Base-by-base conservation (phyloP, 495 filamentous ascomycete species). In the Podospora anserina region DNA sequence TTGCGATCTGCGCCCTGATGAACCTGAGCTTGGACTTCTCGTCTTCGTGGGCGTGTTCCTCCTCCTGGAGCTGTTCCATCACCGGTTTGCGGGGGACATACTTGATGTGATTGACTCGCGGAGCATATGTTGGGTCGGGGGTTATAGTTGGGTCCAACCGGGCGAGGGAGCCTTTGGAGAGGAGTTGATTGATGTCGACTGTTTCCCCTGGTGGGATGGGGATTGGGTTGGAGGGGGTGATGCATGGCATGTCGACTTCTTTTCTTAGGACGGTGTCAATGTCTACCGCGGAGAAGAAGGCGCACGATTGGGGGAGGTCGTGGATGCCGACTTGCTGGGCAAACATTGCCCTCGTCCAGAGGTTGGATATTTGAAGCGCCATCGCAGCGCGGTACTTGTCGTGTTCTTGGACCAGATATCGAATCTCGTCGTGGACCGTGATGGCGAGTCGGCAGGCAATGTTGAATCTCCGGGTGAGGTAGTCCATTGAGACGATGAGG, bases 341-440 rank as follows among this genome's bases (percentile, higher is more conserved):
- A 76, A 99, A 99, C 89, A 98, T 96, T 67, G 92, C 93, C 55
- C 95, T 87, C 0, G 95, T 99, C 95, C 95, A 99, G 54, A 99
- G 81, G 73, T 99, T 99, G 63, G 96, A 87, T 18, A 99, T 84
- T 76, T 99, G 95, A 65, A 99, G 82, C 16, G 95, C 96, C 87
- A 98, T 89, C 18, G 94, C 93, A 27, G 89, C 86, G 59, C 90
- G 86, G 77, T 98, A 98, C 71, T 90, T 92, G 75, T 99, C 92
- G 69, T 92, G 86, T 1, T 94, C 87, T 71, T 88, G 88, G 26
- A 96, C 92, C 0, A 98, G 86, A 69, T 99, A 99, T 49, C 95
- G 88, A 70, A 99, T 98, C 76, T 99, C 95, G 77, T 99, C 95
- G 78, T 99, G 95, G 2, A 99, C 95, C 0, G 94, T 97, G 72